Conservation (phyloP, 352 stramenopile genomes). For the Stramenopiles sp. region DNA sequence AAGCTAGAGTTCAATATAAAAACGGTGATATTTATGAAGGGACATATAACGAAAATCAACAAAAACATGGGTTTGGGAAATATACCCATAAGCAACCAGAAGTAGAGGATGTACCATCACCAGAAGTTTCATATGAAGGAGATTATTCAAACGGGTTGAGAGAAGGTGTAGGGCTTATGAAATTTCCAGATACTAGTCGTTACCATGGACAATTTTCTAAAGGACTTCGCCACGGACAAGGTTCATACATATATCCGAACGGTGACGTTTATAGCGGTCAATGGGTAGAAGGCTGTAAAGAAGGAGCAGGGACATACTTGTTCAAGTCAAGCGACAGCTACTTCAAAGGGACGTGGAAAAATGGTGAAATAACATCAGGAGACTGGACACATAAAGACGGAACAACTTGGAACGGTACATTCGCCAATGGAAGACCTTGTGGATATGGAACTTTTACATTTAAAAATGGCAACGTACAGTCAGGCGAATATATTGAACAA, state of each 20-base stretch:
- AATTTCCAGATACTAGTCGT: slow-evolving; percentile 26
- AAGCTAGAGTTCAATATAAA: slow-evolving; percentile 10
- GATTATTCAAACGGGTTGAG: slow-evolving; percentile 21
- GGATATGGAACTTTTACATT: slow-evolving; percentile 9
- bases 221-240: slow-evolving; percentile 31
- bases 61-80: slow-evolving; percentile 12
- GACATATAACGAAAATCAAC: slow-evolving; percentile 8
- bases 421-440: neutral
- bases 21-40: slow-evolving; percentile 15
- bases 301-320: slow-evolving; percentile 31
- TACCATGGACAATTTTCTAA: slow-evolving; percentile 30
- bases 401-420: slow-evolving; percentile 9
- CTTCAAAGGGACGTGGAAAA: slow-evolving; percentile 9
- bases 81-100: neutral
- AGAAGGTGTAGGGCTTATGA: slow-evolving; percentile 26
- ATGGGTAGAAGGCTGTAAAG: slow-evolving; percentile 30
- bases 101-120: neutral
- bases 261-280: slow-evolving; percentile 29
- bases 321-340: slow-evolving; percentile 21
- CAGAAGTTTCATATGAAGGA: slow-evolving; percentile 21
- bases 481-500: neutral
- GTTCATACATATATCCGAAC: slow-evolving; percentile 21
- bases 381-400: slow-evolving; percentile 12
- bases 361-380: slow-evolving; percentile 8
- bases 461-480: neutral